Base-by-base conservation (phyloP, 2,329 filamentous ascomycete genomes). In the Rutstroemia sp. region DNA sequence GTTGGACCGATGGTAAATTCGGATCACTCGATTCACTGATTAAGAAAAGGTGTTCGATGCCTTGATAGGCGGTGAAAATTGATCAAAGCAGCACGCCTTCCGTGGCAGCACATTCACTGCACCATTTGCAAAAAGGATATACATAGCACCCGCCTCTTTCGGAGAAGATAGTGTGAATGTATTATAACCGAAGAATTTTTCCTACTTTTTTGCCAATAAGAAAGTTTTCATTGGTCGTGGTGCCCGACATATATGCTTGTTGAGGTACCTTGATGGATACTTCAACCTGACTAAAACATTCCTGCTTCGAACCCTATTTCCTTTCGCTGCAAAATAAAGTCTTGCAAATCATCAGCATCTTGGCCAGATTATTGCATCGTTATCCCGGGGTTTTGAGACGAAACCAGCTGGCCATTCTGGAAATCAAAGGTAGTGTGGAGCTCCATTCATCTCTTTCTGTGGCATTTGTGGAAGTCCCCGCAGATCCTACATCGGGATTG, bases 231-330 rank as follows among this genome's bases (percentile, higher is more conserved):
- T 54, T 54, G 23, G 30, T 54, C 37, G 9, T n/a, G 18, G 21
- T 27, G 12, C 44, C 34, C 10, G 52, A 14, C 23, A 30, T 10
- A n/a, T 8, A 27, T 48, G 10, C 37, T 8, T 16, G 48, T 54
- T 34, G 45, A 54, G 34, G 49, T 4, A 54, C 52, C 34, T 49
- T 54, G 52, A 34, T 54, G 45, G 52, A 23, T 42, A 54, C 12
- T 49, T 34, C 14, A 41, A 23, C 12, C 25, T 4, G n/a, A 49
- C 18, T 25, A 19, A 54, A 27, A 30, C 19, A 39, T 54, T 18
- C 19, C 44, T 25, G 12, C 39, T 52, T 27, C 21, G 27, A 19
- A 49, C 41, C 12, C 4, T 18, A 16, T 30, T 49, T 4, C 1
- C 8, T 41, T 19, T 41, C 49, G 27, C 39, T 21, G 2, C 10